These are phyloP conservation scores for Apostasia shenzhenica DNA, from an alignment of 106 monocot genomes.

Conservation along the genomic window DNA sequence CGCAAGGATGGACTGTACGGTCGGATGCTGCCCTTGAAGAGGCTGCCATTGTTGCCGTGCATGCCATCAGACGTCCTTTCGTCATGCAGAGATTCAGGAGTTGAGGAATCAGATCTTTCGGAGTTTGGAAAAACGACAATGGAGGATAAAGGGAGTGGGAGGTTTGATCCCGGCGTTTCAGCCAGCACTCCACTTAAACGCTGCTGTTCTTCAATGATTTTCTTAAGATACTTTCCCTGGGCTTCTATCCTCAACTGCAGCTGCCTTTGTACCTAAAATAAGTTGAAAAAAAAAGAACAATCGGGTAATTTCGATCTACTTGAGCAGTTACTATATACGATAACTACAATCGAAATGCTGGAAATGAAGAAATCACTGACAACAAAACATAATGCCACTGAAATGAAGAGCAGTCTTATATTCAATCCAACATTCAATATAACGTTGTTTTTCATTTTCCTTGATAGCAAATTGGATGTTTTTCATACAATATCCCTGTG, in stretches of 20 bases:
- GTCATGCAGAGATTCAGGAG: conserved; percentile 30
- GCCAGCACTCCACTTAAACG: conserved; percentile 24
- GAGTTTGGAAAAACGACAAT: conserved; percentile 19
- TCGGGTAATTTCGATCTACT: neutral
- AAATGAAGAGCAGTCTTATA: too few relatives aligned
- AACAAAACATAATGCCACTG: too few relatives aligned
- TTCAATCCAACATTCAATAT: too few relatives aligned
- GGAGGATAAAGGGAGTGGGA: neutral
- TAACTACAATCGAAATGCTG: neutral
- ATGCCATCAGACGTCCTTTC: conserved; percentile 33
- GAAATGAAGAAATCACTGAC: too few relatives aligned
- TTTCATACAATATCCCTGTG: too few relatives aligned
- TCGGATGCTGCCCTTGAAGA: conserved; percentile 18
- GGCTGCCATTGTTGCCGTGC: conserved; percentile 2
- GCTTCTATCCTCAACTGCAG: conserved; percentile 67
- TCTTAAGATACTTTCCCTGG: conserved; percentile 64
- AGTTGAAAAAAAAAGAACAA: neutral
- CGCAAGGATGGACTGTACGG: conserved; percentile 31
- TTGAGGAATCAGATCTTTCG: conserved; percentile 43
- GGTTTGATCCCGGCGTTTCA: conserved; percentile 15
- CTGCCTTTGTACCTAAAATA: conserved; percentile 50
- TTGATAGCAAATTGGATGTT: too few relatives aligned
- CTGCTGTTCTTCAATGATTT: conserved; percentile 63
- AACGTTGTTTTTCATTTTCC: too few relatives aligned
- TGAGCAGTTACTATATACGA: neutral